Base-by-base conservation (phyloP, 495 filamentous ascomycete genomes). In the Annulohypoxylon nitens region DNA sequence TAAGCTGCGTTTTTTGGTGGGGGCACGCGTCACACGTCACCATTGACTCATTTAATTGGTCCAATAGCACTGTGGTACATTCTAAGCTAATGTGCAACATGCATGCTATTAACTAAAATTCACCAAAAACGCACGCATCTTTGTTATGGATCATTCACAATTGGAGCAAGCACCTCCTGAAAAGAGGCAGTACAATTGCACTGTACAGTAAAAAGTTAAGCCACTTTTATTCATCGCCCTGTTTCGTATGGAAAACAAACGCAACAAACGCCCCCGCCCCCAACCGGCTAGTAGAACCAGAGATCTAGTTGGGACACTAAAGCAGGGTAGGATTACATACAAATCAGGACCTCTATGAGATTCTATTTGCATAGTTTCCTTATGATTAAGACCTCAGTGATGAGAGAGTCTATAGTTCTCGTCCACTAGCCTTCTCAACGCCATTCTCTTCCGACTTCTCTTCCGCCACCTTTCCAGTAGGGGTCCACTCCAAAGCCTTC, bases 401-500 rank as follows among this genome's bases (percentile, higher is more conserved):
- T 54, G 16, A 36, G 14, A 20, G 18, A 11, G 39, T 73, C 77
- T 79, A 79, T 14, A 79, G 58, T 53, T 79, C 77, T 45, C 77
- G 67, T 54, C 77, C 77, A 20, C 72, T 79, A 11, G 72, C 80
- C 57, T 81, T 80, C 33, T 79, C 77, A 65, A 78, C 75, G 23
- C 67, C 74, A 8, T 34, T 67, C 0, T 64, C 61, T 55, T 75
- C 81, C n/a, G 74, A 64, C 36, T 26, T 76, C 73, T 85, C 81
- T n/a, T 61, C 73, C 14, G 79, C 79, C 23, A 85, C 83, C 73
- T 85, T 87, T 66, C 76, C 75, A 12, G 81, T 85, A 45, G 84
- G 72, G 41, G 79, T 78, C 94, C 94, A 98, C 68, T 92, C 90
- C 34, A 99, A 85, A 0, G 95, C 96, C 83, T 91, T 93, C 73